Percentiles rank a stretch among this genome's conserved stretches.
These are phyloP conservation scores for Pythium guiyangense DNA, from an alignment of 352 stramenopile genomes.

Conservation along the genomic window DNA sequence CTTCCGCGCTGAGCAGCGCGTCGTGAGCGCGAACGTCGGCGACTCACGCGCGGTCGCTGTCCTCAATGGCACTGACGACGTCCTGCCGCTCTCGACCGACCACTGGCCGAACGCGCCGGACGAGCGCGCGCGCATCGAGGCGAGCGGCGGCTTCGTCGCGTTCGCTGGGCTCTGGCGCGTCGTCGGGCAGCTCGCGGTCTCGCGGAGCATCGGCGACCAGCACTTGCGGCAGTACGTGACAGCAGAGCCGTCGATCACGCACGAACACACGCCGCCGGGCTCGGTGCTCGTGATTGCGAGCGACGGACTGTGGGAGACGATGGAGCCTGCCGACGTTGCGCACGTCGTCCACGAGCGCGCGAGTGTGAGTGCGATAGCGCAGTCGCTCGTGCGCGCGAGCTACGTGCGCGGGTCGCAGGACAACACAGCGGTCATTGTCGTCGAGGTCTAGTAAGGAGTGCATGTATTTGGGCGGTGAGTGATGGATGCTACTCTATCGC, in stretches of 20 bases:
- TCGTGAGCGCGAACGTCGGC: slow-evolving; percentile 79
- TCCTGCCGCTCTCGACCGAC: slow-evolving; percentile 42
- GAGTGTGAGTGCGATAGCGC: slow-evolving; percentile 46
- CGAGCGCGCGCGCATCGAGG: slow-evolving; percentile 66
- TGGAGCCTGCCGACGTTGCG: slow-evolving; percentile 45
- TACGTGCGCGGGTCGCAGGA: slow-evolving; percentile 94
- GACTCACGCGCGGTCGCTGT: slow-evolving; percentile 80
- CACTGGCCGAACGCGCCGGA: slow-evolving; percentile 50
- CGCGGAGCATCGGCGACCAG: slow-evolving; percentile 89
- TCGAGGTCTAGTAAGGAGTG: slow-evolving; percentile 11
- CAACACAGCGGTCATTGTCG: slow-evolving; percentile 89
- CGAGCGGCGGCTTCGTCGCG: slow-evolving; percentile 65
- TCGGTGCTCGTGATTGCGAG: slow-evolving; percentile 58
- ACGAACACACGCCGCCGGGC: slow-evolving; percentile 13
- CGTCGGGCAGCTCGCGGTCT: slow-evolving; percentile 90
- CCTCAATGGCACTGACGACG: not conserved
- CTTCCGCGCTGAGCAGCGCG: slow-evolving; percentile 41
- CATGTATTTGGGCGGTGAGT: not conserved
- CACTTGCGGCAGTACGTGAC: slow-evolving; percentile 82
- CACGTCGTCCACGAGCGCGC: slow-evolving; percentile 35
- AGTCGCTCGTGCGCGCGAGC: slow-evolving; percentile 85
- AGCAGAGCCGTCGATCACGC: slow-evolving; percentile 73
- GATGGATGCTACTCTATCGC: not conserved
- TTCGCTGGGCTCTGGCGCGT: slow-evolving; percentile 81
- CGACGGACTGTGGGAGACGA: slow-evolving; percentile 74